phyloP scores from a whole-genome alignment of 352 stramenopile species.

The Bremia lactucae region DNA sequence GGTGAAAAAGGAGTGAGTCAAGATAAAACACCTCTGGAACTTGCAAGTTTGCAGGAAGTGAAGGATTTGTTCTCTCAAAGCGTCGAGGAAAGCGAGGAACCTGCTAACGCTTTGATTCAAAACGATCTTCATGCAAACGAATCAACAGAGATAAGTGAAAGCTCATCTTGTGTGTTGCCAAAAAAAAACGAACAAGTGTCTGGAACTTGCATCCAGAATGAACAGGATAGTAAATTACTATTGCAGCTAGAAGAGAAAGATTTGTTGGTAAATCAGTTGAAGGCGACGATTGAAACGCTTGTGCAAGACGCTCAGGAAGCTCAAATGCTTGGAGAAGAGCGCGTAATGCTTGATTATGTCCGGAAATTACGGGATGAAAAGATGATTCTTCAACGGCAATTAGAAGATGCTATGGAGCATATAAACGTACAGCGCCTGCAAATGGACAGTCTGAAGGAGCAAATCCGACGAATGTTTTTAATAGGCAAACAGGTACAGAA shows the following conservation, averaged over 20 bases:
- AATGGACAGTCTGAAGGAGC: conserved; percentile 61
- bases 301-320: conserved; percentile 68
- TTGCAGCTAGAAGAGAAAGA: conserved; percentile 80
- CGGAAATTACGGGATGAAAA: conserved; percentile 78
- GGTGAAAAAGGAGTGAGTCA: conserved; percentile 42
- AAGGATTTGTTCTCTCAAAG: conserved; percentile 20
- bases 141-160: not conserved
- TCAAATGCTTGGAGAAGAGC: conserved; percentile 68
- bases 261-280: conserved; percentile 65
- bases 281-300: conserved; percentile 67
- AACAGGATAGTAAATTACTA: conserved; percentile 23
- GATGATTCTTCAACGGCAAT: conserved; percentile 38
- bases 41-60: conserved; percentile 43
- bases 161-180: conserved; percentile 1
- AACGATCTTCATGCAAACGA: not conserved
- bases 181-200: conserved; percentile 7
- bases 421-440: conserved; percentile 69
- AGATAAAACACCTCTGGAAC: conserved; percentile 41
- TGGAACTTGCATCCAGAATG: conserved; percentile 17
- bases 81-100: not conserved
- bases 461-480: conserved; percentile 42
- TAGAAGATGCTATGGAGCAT: conserved; percentile 70
- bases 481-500: conserved; percentile 22
- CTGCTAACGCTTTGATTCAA: not conserved
- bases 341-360: conserved; percentile 74